Conservation (phyloP, 2,329 filamentous ascomycete genomes). For the Dichotomopilus funicola region DNA sequence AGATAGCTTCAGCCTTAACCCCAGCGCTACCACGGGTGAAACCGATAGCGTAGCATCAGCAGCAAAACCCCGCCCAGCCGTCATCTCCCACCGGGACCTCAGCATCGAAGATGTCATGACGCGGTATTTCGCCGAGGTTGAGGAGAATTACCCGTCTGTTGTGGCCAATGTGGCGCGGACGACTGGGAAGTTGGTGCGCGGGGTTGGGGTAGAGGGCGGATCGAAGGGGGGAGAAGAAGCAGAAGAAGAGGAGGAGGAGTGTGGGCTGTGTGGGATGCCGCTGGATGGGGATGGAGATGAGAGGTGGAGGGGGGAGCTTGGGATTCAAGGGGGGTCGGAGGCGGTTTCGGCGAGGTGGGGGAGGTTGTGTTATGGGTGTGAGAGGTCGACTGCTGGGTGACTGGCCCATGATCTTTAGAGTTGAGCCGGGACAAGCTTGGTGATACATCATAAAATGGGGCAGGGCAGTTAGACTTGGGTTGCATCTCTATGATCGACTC, state of each 20-base stretch:
- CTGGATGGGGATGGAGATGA: slow-evolving; percentile 58
- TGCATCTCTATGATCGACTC: no score
- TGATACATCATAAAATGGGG: no score
- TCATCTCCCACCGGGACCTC: slow-evolving; percentile 64
- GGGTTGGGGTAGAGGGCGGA: slow-evolving; percentile 22
- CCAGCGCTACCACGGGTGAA: not conserved
- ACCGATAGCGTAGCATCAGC: not conserved
- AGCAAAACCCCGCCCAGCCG: slow-evolving; percentile 14
- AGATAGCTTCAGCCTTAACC: not conserved
- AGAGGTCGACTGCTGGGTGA: slow-evolving; percentile 48
- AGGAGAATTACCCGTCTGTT: slow-evolving; percentile 79
- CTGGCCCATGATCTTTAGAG: no score
- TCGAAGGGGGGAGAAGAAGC: no score
- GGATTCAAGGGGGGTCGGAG: slow-evolving; percentile 41
- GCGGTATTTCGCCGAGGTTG: slow-evolving; percentile 81
- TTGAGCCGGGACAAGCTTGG: no score
- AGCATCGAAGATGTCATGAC: slow-evolving; percentile 89
- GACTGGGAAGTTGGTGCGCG: slow-evolving; percentile 66
- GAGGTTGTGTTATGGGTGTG: slow-evolving; percentile 66
- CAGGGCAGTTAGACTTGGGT: no score
- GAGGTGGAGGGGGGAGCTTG: slow-evolving; percentile 57
- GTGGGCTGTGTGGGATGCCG: slow-evolving; percentile 63
- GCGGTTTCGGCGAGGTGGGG: slow-evolving; percentile 29
- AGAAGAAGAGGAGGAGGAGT: slow-evolving; percentile 30
- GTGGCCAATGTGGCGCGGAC: slow-evolving; percentile 95